A percentile compares a stretch with the other conserved stretches of the same genome.
Conservation (phyloP, 192 early-diverging fungal genomes). For the Coemansia sp. region DNA sequence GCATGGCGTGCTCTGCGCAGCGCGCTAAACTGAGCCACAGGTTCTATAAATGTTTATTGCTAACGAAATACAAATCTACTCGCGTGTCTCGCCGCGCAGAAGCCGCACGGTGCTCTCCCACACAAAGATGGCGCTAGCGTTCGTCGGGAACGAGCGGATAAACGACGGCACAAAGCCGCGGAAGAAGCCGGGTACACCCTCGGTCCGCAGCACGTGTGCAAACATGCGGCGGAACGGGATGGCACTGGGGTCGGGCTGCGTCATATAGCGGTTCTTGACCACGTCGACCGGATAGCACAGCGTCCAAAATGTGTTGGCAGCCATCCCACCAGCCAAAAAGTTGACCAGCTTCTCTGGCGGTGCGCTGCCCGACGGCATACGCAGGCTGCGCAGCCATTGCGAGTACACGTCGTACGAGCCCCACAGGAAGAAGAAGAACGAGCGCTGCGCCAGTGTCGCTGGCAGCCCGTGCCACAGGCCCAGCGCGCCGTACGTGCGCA, state of each 20-base stretch:
- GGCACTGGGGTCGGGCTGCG: slow-evolving; percentile 70
- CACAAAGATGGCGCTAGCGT: slow-evolving; percentile 87
- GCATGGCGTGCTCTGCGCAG: background rate
- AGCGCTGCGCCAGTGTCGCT: slow-evolving; percentile 80
- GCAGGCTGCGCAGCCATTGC: slow-evolving; percentile 38
- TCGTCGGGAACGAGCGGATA: slow-evolving; percentile 90
- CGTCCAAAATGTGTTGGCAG: slow-evolving; percentile 89
- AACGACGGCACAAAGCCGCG: slow-evolving; percentile 87
- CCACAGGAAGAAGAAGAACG: slow-evolving; percentile 71
- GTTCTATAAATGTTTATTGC: background rate
- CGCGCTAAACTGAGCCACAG: background rate
- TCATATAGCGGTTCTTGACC: slow-evolving; percentile 93
- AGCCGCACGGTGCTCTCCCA: slow-evolving; percentile 71
- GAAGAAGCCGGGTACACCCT: slow-evolving; percentile 83
- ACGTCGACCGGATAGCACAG: slow-evolving; percentile 78
- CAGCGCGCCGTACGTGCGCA: slow-evolving; percentile 68
- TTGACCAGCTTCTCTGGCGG: slow-evolving; percentile 62
- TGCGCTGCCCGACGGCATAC: slow-evolving; percentile 25
- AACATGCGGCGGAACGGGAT: slow-evolving; percentile 47
- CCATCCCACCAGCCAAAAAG: slow-evolving; percentile 76
- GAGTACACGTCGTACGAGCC: slow-evolving; percentile 56
- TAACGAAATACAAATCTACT: slow-evolving; percentile 7
- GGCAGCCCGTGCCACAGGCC: slow-evolving; percentile 83
- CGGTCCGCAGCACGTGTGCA: slow-evolving; percentile 47
- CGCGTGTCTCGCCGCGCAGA: slow-evolving; percentile 24